Evolutionary conservation across 345 rosid genomes (phyloP), one percentile per base, ranked within the genome.

Genomic region (Excoecaria cochinchinensis): DNA sequence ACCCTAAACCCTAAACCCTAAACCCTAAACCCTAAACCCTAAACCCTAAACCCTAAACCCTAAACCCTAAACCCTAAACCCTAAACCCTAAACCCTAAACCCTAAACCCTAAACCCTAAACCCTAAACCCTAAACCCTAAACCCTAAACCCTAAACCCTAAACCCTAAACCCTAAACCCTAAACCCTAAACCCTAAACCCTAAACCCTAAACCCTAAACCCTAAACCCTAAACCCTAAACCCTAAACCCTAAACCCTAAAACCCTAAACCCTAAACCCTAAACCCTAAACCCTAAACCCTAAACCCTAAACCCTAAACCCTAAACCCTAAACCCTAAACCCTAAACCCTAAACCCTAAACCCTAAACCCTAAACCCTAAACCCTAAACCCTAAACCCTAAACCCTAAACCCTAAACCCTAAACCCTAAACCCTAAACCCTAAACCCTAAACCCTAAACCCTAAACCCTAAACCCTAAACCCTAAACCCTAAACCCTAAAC

Each of bases 211-310:
- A 57, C 72, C 50, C 15, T 48, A 69, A 24, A 70, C 53, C 42
- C 53, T 42, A 70, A 70, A 51, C 73, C 73, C 61, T 24, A 70
- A 70, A 25, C 73, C 73, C 60, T 24, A 70, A 51, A 51, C 73
- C 61, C 60, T 24, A 70, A 51, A 51, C 73, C 61, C 60, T 24
- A 19, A 67, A 67, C 71, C 71, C 71, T 67, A 67, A 67, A 67
- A 55, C 71, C 70, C 46, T 58, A 76, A 69, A 71, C 76, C 80
- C 63, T 62, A 77, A 77, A 71, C 80, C 80, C 39, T 48, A 77
- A 44, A 25, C 52, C 73, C 36, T 25, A 70, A 67, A 17, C 71
- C 71, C 10, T 46, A 67, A 25, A 55, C 73, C 8, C 1, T 52
- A 70, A 19, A 61, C 73, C 21, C 5, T 52, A 70, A 19, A 61